Conservation (phyloP, 148 eudicot genomes). For the Nepenthes mirabilis region DNA sequence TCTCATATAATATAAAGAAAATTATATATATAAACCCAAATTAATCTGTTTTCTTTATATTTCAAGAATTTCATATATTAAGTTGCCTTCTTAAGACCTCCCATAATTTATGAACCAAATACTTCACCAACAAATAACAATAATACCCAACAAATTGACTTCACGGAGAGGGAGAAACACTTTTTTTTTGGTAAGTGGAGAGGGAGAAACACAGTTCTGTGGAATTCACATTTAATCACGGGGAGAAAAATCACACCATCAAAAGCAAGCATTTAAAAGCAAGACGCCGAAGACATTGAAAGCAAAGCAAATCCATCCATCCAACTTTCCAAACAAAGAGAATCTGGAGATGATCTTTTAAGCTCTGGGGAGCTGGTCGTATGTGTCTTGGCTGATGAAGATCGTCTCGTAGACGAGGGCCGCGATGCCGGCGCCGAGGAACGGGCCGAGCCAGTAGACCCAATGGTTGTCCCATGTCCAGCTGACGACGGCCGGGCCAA, state of each 20-base stretch:
- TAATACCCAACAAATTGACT: not conserved
- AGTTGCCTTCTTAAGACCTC: too few relatives aligned
- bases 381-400: slow-evolving; percentile 36
- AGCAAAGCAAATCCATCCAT: slow-evolving; percentile 2
- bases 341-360: not conserved
- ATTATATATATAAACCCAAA: too few relatives aligned
- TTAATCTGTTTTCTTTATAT: too few relatives aligned
- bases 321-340: not conserved
- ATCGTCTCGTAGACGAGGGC: slow-evolving; percentile 47
- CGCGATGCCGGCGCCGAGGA: slow-evolving; percentile 50
- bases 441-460: slow-evolving; percentile 90
- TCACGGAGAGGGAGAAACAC: slow-evolving; percentile 1
- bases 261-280: slow-evolving; percentile 4
- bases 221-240: slow-evolving; percentile 14
- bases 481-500: slow-evolving; percentile 83
- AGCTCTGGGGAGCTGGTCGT: slow-evolving; percentile 49
- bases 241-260: slow-evolving; percentile 3
- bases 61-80: too few relatives aligned
- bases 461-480: slow-evolving; percentile 81
- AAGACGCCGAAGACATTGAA: not conserved
- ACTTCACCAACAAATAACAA: too few relatives aligned
- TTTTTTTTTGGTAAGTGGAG: too few relatives aligned
- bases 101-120: too few relatives aligned
- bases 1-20: too few relatives aligned
- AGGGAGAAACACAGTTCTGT: slow-evolving; percentile 5